Base-by-base conservation (phyloP, 2,329 filamentous ascomycete genomes). In the Sordariomycetes sp. region DNA sequence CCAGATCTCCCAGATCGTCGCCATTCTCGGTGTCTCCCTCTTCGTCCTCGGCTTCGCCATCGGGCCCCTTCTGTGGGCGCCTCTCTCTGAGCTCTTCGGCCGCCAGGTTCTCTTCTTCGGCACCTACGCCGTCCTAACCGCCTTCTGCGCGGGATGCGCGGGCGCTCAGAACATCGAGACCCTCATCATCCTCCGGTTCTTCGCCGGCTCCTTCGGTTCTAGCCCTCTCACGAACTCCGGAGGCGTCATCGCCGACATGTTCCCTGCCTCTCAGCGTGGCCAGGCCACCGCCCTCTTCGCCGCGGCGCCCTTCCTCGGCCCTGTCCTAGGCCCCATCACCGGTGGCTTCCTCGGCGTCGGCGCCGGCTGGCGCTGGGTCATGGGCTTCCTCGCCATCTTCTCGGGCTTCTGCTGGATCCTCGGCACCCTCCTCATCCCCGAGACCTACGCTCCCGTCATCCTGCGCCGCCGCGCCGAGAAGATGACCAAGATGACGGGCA, bases 111-210 rank as follows among this genome's bases (percentile, higher is more conserved):
- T 50, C 45, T 50, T 50, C 45, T 24, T 22, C n/a, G 45, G n/a
- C n/a, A 50, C 45, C 20, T 50, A 50, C 45, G 20, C 12, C n/a
- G 45, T 20, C 20, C 45, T 50, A 6, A 50, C 45, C 17, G 85
- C 86, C 20, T 84, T 85, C 65, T 75, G 80, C 62, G 67, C 74
- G 57, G 83, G 80, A 3, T 84, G 84, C 63, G 67, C 76, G 57
- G 72, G 77, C 10, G 71, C 78, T 0, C 70, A 79, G 58, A 82
- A 78, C 62, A 81, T 85, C 59, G 72, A 72, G 53, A 78, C 79
- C 1, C 70, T 89, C 2, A 69, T 89, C 35, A 75, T 86, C n/a
- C 72, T 87, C 45, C 79, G 86, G n/a, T 88, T 88, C 69, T 78
- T 89, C 56, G 79, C 80, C 24, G 82, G 83, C 45, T 69, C 78